Conservation (phyloP, 192 early-diverging fungal genomes). For the Umbelopsis sp. region DNA sequence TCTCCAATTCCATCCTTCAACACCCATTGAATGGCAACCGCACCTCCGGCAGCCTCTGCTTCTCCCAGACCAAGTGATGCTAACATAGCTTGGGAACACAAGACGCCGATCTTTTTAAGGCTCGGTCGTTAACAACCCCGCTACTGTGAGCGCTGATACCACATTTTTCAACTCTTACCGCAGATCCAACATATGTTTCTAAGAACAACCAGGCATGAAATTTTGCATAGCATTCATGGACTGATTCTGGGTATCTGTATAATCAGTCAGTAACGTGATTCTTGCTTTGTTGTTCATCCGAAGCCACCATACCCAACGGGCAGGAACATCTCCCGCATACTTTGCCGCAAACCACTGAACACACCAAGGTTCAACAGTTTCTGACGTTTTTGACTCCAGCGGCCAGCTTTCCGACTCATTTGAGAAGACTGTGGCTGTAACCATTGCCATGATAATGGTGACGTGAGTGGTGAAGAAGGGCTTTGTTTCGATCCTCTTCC, state of each 20-base stretch:
- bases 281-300: neutral
- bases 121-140: neutral
- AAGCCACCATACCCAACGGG: constrained; percentile 48
- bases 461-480: constrained; percentile 37
- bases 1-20: constrained; percentile 71
- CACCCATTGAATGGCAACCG: constrained; percentile 72
- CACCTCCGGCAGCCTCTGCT: constrained; percentile 56
- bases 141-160: neutral
- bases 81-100: constrained; percentile 71
- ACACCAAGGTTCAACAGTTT: constrained; percentile 10
- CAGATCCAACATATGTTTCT: constrained; percentile 65
- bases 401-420: neutral
- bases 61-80: constrained; percentile 59
- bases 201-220: constrained; percentile 63
- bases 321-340: constrained; percentile 59
- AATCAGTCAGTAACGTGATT: neutral
- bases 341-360: constrained; percentile 36
- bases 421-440: constrained; percentile 22
- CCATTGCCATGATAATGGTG: constrained; percentile 47
- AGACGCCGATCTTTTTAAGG: constrained; percentile 54
- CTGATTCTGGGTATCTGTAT: constrained; percentile 59
- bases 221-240: constrained; percentile 57
- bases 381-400: constrained; percentile 16
- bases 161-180: constrained; percentile 40
- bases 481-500: constrained; percentile 36